Evolutionary conservation across 2,329 filamentous ascomycete species (phyloP).

Genomic region (Hypoxylon sp.): DNA sequence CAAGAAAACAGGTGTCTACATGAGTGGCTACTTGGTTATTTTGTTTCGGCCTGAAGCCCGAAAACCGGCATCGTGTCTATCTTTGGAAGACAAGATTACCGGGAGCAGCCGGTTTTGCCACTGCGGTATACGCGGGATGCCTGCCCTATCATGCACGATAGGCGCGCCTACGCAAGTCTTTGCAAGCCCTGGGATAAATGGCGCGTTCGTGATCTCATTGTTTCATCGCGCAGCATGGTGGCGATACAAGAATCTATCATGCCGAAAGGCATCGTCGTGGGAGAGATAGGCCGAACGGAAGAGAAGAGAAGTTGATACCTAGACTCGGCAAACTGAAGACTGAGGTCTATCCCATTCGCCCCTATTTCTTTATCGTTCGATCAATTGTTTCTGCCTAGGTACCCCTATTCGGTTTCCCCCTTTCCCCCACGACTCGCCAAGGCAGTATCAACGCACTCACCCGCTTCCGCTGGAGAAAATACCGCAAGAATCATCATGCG

Average conservation of each 20-base stretch:
- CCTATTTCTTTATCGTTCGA: neutral
- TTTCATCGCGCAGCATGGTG: conserved; percentile 7
- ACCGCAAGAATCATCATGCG: conserved; percentile 25
- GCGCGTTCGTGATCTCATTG: neutral
- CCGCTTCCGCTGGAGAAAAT: conserved; percentile 25
- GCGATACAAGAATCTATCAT: neutral
- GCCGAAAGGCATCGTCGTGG: neutral
- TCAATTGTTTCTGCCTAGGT: neutral
- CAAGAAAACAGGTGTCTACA: conserved; percentile 4
- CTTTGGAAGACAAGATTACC: conserved; percentile 1
- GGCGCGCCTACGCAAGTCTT: neutral
- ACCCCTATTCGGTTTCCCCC: conserved; percentile 1
- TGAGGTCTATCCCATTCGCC: neutral
- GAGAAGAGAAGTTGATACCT: conserved; percentile 1
- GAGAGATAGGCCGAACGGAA: conserved; percentile 6
- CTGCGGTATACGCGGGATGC: conserved; percentile 7
- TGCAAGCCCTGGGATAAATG: conserved; percentile 1
- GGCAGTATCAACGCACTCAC: neutral
- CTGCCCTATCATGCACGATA: conserved; percentile 12
- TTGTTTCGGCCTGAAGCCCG: conserved; percentile 19
- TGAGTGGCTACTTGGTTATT: conserved; percentile 7
- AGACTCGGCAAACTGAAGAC: neutral
- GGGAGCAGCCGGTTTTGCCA: conserved; percentile 5
- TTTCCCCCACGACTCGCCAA: conserved; percentile 12
- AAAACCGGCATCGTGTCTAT: conserved; percentile 15